phyloP scores from a whole-genome alignment of 1,284 basidiomycete genomes.

The Clitocybe nebularis region DNA sequence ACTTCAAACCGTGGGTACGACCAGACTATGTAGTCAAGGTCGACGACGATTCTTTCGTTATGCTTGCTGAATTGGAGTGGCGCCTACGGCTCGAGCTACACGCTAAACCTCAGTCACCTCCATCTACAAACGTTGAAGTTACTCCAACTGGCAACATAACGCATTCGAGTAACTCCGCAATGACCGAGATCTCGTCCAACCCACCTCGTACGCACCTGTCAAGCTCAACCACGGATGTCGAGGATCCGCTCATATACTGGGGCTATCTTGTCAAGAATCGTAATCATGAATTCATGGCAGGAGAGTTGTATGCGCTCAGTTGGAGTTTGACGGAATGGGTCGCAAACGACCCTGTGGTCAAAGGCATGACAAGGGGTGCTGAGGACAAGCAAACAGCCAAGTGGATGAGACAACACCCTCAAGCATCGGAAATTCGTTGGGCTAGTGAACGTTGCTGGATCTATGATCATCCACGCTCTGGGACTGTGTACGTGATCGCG shows the following conservation, averaged over 20 bases:
- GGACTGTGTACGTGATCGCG: conserved; percentile 70
- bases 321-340: conserved; percentile 90
- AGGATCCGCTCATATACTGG: conserved; percentile 87
- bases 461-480: conserved; percentile 93
- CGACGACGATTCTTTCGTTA: conserved; percentile 93
- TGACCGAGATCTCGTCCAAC: background rate
- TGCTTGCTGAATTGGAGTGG: conserved; percentile 89
- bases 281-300: conserved; percentile 93
- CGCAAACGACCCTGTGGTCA: conserved; percentile 68
- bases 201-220: background rate
- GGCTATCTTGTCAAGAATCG: conserved; percentile 91
- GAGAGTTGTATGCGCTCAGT: conserved; percentile 91
- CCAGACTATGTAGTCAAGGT: conserved; percentile 91
- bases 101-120: conserved; percentile 23
- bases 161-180: conserved; percentile 5
- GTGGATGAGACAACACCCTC: conserved; percentile 92
- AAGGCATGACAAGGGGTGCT: conserved; percentile 71
- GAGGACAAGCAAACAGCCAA: conserved; percentile 96
- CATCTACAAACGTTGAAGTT: conserved; percentile 8
- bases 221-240: conserved; percentile 5
- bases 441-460: conserved; percentile 94
- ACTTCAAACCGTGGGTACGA: conserved; percentile 60
- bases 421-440: conserved; percentile 80
- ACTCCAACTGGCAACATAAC: conserved; percentile 7
- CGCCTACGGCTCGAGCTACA: conserved; percentile 75